Evolutionary conservation across 192 early-diverging fungal species (phyloP).

Genomic region (Piromyces sp.): DNA sequence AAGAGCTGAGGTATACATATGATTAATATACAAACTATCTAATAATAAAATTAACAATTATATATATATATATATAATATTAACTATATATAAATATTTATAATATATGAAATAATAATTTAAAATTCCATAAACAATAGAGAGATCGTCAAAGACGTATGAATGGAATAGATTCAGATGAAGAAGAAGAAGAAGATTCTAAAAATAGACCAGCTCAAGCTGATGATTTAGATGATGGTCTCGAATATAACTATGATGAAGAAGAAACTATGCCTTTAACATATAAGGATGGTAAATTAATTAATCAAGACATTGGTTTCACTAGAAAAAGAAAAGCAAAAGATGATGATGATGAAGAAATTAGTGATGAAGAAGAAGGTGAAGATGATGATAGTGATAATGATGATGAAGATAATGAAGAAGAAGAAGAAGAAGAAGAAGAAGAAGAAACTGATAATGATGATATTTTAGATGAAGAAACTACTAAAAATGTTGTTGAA

Average conservation of each 20-base stretch:
- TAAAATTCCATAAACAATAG: background rate
- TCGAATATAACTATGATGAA: conserved; percentile 4
- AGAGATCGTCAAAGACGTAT: conserved; percentile 52
- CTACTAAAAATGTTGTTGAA: conserved; percentile 1
- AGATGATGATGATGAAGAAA: background rate
- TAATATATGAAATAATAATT: too few relatives aligned
- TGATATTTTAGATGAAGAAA: conserved; percentile 24
- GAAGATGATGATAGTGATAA: conserved; percentile 20
- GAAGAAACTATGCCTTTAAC: conserved; percentile 20
- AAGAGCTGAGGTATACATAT: background rate
- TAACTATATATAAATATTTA: too few relatives aligned
- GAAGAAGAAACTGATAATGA: background rate
- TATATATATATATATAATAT: too few relatives aligned
- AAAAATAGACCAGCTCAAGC: conserved; percentile 18
- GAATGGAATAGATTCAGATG: conserved; percentile 46
- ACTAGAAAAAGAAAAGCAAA: background rate
- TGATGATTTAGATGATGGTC: conserved; percentile 28
- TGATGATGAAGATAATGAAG: conserved; percentile 3
- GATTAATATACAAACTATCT: too few relatives aligned
- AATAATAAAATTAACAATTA: too few relatives aligned
- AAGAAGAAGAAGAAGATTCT: conserved; percentile 10
- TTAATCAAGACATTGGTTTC: conserved; percentile 21
- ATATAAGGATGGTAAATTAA: conserved; percentile 26
- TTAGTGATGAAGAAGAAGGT: background rate
- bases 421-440: background rate